Conservation (phyloP, 192 early-diverging fungal genomes). For the Gonapodya prolifera region DNA sequence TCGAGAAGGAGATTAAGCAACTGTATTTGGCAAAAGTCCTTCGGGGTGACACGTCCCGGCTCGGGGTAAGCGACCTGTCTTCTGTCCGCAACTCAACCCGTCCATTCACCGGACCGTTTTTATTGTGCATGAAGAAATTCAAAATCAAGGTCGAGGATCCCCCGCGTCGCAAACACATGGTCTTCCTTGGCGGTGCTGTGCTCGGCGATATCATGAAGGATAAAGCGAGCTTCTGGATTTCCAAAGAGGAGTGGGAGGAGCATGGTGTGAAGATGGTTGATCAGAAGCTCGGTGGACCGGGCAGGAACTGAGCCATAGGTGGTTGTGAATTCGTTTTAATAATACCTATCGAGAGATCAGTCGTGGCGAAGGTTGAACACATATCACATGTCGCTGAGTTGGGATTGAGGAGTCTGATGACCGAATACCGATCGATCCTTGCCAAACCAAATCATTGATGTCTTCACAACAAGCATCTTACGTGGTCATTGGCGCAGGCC, state of each 20-base stretch:
- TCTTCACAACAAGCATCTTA: not conserved
- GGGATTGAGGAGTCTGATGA: no score
- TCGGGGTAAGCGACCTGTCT: slow-evolving; percentile 46
- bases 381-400: no score
- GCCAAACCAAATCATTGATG: not conserved
- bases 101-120: slow-evolving; percentile 2
- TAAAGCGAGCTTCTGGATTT: slow-evolving; percentile 79
- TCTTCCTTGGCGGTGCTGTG: slow-evolving; percentile 95
- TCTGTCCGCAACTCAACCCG: not conserved
- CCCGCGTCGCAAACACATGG: slow-evolving; percentile 95
- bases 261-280: slow-evolving; percentile 36
- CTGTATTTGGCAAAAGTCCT: slow-evolving; percentile 84
- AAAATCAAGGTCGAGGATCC: slow-evolving; percentile 97
- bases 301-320: not conserved
- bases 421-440: not conserved
- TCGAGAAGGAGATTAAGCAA: slow-evolving; percentile 98
- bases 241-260: slow-evolving; percentile 90
- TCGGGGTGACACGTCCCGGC: slow-evolving; percentile 64
- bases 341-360: no score
- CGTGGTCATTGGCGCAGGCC: not conserved
- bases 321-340: not conserved
- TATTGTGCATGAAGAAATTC: slow-evolving; percentile 57
- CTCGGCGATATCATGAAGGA: slow-evolving; percentile 90
- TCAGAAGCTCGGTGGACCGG: slow-evolving; percentile 2
- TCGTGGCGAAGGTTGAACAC: no score